These are phyloP conservation scores for Solanum peruvianum DNA, from an alignment of 257 asterid genomes.

Conservation along the genomic window DNA sequence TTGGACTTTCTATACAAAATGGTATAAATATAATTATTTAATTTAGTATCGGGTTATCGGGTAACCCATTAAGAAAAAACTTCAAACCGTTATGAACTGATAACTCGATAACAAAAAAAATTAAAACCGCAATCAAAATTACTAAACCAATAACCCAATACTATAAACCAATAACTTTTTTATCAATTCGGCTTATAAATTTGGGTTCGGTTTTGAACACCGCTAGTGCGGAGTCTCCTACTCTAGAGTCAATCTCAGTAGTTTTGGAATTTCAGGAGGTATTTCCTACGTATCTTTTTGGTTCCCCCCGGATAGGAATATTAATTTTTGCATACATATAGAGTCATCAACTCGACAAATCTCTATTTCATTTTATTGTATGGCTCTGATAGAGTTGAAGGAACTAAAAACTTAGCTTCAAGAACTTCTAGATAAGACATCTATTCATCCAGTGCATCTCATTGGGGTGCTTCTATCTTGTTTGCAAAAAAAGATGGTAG, in stretches of 20 bases:
- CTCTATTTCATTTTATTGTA: not conserved
- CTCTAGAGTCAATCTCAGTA: not conserved
- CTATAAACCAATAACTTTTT: too few species aligned
- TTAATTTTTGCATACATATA: not conserved
- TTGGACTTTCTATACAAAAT: too few species aligned
- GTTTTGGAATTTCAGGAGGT: not conserved
- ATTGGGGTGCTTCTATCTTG: not conserved
- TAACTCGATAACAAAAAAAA: too few species aligned
- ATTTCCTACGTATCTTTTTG: not conserved
- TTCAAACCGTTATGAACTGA: too few species aligned
- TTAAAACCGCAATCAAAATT: too few species aligned
- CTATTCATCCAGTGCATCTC: not conserved
- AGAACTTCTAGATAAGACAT: not conserved
- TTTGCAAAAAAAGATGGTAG: too few species aligned
- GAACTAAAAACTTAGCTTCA: not conserved
- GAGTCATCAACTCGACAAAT: not conserved
- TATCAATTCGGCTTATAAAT: too few species aligned
- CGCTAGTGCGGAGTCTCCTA: not conserved
- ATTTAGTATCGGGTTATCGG: too few species aligned
- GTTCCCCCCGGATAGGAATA: not conserved
- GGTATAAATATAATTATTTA: too few species aligned
- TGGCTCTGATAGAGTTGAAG: not conserved
- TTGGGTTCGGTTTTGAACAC: too few species aligned
- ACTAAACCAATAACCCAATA: too few species aligned
- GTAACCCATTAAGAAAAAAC: too few species aligned